These are phyloP conservation scores for Gelatoporia subvermispora DNA, from an alignment of 768 basidiomycete genomes.

Conservation along the genomic window DNA sequence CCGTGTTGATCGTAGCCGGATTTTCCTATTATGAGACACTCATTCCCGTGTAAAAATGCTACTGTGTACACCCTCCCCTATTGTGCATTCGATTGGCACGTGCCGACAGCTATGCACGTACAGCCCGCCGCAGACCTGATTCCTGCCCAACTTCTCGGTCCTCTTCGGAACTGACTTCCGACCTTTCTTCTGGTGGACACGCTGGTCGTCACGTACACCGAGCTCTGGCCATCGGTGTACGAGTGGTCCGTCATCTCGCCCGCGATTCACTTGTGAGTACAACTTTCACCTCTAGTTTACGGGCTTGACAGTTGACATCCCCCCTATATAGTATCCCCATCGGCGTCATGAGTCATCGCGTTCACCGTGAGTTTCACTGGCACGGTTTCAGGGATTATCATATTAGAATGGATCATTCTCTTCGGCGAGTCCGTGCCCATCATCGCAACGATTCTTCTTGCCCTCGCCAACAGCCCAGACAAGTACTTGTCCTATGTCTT, in stretches of 20 bases:
- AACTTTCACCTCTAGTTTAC: background rate
- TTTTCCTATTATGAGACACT: conserved; percentile 40
- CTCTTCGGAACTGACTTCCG: conserved; percentile 32
- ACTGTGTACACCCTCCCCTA: conserved; percentile 18
- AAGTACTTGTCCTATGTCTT: conserved; percentile 45
- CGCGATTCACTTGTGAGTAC: conserved; percentile 33
- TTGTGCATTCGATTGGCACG: background rate
- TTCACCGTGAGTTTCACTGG: conserved; percentile 36
- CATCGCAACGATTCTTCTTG: conserved; percentile 37
- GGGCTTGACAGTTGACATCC: background rate
- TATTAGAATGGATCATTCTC: conserved; percentile 43
- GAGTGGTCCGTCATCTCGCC: conserved; percentile 32
- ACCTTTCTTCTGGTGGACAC: conserved; percentile 37
- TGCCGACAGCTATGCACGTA: background rate
- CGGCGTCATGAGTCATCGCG: conserved; percentile 32
- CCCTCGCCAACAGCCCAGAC: conserved; percentile 33
- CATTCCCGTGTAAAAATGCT: conserved; percentile 30
- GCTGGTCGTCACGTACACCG: conserved; percentile 28
- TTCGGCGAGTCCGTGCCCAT: conserved; percentile 34
- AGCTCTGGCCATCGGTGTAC: conserved; percentile 32
- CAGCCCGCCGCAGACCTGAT: conserved; percentile 33
- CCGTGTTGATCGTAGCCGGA: conserved; percentile 29
- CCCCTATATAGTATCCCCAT: conserved; percentile 30
- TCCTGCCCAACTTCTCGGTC: conserved; percentile 34
- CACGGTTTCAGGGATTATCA: conserved; percentile 28